These are phyloP conservation scores for Rossbeevera mucosa DNA, from an alignment of 768 basidiomycete species.

Conservation along the genomic window DNA sequence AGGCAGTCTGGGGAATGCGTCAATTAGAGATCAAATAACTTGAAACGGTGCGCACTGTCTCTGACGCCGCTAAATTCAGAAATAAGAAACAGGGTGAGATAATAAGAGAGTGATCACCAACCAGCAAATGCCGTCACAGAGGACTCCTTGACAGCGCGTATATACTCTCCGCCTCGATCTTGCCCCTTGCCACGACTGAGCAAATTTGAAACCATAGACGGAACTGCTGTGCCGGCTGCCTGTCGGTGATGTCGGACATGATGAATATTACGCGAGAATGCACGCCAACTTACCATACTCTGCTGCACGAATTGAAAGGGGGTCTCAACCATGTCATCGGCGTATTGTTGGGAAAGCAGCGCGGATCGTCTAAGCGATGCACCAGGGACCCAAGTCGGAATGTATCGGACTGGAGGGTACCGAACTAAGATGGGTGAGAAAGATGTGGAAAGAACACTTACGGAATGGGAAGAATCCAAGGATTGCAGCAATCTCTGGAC, in stretches of 20 bases:
- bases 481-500: conserved; percentile 29
- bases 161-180: conserved; percentile 3
- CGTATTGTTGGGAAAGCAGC: conserved; percentile 14
- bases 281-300: conserved; percentile 25
- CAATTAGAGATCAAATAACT: background rate
- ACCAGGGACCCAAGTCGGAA: conserved; percentile 41
- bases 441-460: conserved; percentile 13
- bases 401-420: conserved; percentile 26
- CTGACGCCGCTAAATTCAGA: conserved; percentile 22
- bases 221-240: conserved; percentile 21
- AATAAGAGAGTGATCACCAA: conserved; percentile 4
- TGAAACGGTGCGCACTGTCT: conserved; percentile 21
- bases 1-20: conserved; percentile 24
- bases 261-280: background rate
- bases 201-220: conserved; percentile 27
- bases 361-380: conserved; percentile 33
- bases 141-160: conserved; percentile 25
- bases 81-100: background rate
- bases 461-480: conserved; percentile 37
- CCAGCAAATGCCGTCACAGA: conserved; percentile 30
- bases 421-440: background rate
- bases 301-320: conserved; percentile 33
- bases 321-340: conserved; percentile 21
- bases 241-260: conserved; percentile 2
- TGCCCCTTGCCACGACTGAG: conserved; percentile 12